Conservation (phyloP, 2,329 filamentous ascomycete genomes). For the Sporothrix globosa region DNA sequence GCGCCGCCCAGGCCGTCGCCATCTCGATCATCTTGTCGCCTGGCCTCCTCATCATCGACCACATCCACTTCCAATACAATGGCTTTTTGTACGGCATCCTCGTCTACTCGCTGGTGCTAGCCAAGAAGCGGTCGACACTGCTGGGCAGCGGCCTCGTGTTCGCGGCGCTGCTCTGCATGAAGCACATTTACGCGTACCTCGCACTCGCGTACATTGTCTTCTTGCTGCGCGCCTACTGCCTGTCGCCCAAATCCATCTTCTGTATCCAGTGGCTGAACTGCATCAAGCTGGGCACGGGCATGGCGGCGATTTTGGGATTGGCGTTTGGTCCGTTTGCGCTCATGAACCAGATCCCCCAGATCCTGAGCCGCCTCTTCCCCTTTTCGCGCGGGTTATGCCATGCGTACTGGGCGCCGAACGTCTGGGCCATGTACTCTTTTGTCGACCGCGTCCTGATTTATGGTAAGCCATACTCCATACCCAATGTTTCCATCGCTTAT, state of each 20-base stretch:
- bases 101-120: constrained; percentile 81
- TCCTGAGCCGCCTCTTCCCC: constrained; percentile 84
- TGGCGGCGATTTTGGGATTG: constrained; percentile 71
- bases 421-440: constrained; percentile 97
- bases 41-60: constrained; percentile 93
- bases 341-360: constrained; percentile 80
- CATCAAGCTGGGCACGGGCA: constrained; percentile 76
- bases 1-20: constrained; percentile 80
- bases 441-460: constrained; percentile 80
- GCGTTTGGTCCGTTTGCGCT: constrained; percentile 88
- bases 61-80: constrained; percentile 99
- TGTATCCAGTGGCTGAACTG: constrained; percentile 76
- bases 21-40: constrained; percentile 90
- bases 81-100: constrained; percentile 92
- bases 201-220: constrained; percentile 96
- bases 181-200: constrained; percentile 97
- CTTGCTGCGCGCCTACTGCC: constrained; percentile 84
- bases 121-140: constrained; percentile 73
- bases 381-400: constrained; percentile 94
- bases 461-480: constrained; percentile 55
- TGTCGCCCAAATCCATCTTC: constrained; percentile 76
- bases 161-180: constrained; percentile 84
- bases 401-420: constrained; percentile 96
- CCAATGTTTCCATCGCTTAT: not conserved
- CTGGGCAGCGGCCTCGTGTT: constrained; percentile 82